phyloP scores from a whole-genome alignment of 1,139 yeast genomes.

The Blastobotrys aristatus region DNA sequence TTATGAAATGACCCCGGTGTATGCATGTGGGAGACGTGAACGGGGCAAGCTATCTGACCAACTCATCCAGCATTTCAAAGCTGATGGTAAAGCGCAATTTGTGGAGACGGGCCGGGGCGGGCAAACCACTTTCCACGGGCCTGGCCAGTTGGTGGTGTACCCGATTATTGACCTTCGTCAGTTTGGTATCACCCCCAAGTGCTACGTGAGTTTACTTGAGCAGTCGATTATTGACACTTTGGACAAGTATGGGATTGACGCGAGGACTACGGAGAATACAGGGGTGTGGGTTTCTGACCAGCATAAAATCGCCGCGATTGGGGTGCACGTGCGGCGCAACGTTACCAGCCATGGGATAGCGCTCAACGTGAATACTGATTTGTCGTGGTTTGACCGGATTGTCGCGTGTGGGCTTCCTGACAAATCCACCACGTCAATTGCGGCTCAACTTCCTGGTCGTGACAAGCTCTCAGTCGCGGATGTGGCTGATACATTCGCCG shows the following conservation, averaged over 20 bases:
- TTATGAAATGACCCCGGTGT: slow-evolving; percentile 77
- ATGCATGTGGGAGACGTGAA: slow-evolving; percentile 86
- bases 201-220: slow-evolving; percentile 71
- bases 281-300: slow-evolving; percentile 70
- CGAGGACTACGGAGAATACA: slow-evolving; percentile 59
- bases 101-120: slow-evolving; percentile 92
- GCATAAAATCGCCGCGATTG: slow-evolving; percentile 80
- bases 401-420: slow-evolving; percentile 84
- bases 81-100: slow-evolving; percentile 44
- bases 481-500: slow-evolving; percentile 49
- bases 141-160: slow-evolving; percentile 88
- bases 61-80: slow-evolving; percentile 30
- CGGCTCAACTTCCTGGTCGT: slow-evolving; percentile 18
- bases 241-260: slow-evolving; percentile 40
- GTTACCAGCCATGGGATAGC: slow-evolving; percentile 89
- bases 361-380: slow-evolving; percentile 69
- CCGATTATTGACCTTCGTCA: slow-evolving; percentile 69
- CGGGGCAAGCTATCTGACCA: slow-evolving; percentile 41
- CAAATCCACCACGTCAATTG: slow-evolving; percentile 50
- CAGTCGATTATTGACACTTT: slow-evolving; percentile 55
- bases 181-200: slow-evolving; percentile 60
- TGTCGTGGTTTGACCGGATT: slow-evolving; percentile 60
- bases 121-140: slow-evolving; percentile 93
- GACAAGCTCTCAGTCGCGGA: slow-evolving; percentile 35
- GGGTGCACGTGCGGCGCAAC: slow-evolving; percentile 78